Base-by-base conservation (phyloP, 768 basidiomycete genomes). In the Asterophora lycoperdoides region DNA sequence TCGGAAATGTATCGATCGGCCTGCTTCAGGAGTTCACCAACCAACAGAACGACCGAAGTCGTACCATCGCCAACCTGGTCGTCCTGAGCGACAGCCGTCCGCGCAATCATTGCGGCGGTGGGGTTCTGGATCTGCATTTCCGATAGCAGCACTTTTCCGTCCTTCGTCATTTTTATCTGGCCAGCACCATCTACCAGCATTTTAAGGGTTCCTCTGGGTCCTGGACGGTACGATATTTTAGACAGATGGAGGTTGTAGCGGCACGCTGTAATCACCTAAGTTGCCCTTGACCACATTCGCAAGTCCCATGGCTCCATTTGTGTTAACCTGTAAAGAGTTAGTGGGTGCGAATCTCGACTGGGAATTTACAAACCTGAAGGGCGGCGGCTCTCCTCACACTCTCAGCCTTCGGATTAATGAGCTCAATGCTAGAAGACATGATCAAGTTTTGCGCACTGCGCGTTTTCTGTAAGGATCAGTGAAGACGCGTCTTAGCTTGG, bases 51-150 rank as follows among this genome's bases (percentile, higher is more conserved):
- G 33, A 98, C 95, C 34, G 90, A 93, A 14, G 96, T 99, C 29
- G 96, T 99, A 47, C 96, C 96, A 71, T 99, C 96, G 55, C 96
- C 96, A 37, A 96, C 94, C 77, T 97, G 94, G 63, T 98, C 96
- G 59, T 99, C 96, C 66, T 98, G 96, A 3, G 96, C 95, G 18
- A 97, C 95, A 11, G 96, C 96, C 36, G 96, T 97, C 44, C 93
- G 83, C 39, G 96, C 96, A 63, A 99, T 93, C 92, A 99, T 95
- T 28, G 96, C 94, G 14, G 96, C 96, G 3, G 96, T 98, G 26
- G 96, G 96, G 67, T 99, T 98, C 71, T 91, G 89, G 59, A 99
- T 99, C 73, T 98, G 96, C 96, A 99, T 99, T 73, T 99, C 96
- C 35, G 93, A 95, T 50, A 99, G 77, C 48, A 99, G 72, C 35